Percentiles rank a stretch among this genome's conserved stretches.
Evolutionary conservation across 257 asterid genomes (phyloP).

Genomic region (Cordia subcordata): DNA sequence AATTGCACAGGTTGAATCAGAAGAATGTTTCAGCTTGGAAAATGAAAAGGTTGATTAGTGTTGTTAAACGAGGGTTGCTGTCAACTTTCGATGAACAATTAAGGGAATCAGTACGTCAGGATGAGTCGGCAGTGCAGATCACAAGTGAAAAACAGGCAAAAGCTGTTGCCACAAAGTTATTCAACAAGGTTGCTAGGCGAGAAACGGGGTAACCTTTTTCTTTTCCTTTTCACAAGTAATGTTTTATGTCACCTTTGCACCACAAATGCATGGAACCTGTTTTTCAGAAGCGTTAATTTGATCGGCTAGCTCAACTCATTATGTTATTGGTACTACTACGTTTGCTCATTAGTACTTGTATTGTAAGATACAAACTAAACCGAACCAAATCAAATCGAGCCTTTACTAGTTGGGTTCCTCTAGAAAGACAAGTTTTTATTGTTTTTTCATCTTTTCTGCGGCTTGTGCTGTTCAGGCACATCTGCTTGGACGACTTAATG

Average conservation of each 20-base stretch:
- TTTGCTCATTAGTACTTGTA: no score
- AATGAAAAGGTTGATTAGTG: slow-evolving; percentile 81
- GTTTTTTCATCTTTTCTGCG: not conserved
- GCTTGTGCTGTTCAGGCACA: slow-evolving; percentile 34
- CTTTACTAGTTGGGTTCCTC: not conserved
- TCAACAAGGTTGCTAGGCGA: slow-evolving; percentile 61
- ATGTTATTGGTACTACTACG: no score
- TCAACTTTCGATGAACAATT: slow-evolving; percentile 74
- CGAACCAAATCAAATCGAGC: not conserved
- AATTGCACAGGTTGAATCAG: slow-evolving; percentile 73
- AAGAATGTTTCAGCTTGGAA: slow-evolving; percentile 88
- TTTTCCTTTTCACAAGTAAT: slow-evolving; percentile 7
- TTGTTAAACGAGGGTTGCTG: slow-evolving; percentile 59
- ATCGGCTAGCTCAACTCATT: no score
- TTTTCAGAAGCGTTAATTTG: no score
- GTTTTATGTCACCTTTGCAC: no score
- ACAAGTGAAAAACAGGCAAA: slow-evolving; percentile 73
- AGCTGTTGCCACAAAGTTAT: slow-evolving; percentile 78
- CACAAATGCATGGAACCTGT: no score
- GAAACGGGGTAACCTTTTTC: slow-evolving; percentile 63
- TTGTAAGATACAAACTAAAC: not conserved
- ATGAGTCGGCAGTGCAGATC: slow-evolving; percentile 61
- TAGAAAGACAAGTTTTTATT: not conserved
- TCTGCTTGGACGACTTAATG: slow-evolving; percentile 61
- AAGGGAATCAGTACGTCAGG: slow-evolving; percentile 48